Conservation (phyloP, 176 grass and related monocot species). For the Rhynchospora tenuis region DNA sequence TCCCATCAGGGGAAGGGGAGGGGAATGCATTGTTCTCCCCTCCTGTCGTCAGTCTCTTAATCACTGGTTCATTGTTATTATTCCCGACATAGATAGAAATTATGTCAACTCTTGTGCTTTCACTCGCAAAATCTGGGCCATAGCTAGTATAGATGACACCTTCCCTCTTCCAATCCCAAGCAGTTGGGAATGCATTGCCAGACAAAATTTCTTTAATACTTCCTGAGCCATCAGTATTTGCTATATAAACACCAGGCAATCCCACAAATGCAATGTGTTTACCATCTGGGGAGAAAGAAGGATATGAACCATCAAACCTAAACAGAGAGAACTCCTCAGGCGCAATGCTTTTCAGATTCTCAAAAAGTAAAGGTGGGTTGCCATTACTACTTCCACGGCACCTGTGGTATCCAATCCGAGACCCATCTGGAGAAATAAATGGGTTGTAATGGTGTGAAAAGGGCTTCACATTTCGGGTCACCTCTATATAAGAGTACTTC, state of each 20-base stretch:
- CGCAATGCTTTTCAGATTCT: conserved; percentile 50
- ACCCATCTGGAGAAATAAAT: conserved; percentile 64
- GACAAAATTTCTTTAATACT: conserved; percentile 39
- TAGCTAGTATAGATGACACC: conserved; percentile 69
- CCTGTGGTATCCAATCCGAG: conserved; percentile 66
- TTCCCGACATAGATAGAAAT: conserved; percentile 56
- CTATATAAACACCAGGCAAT: conserved; percentile 65
- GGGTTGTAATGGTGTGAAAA: conserved; percentile 75
- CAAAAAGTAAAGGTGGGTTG: conserved; percentile 58
- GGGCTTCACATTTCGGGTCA: conserved; percentile 45
- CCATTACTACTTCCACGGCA: conserved; percentile 69
- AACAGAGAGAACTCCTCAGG: conserved; percentile 65
- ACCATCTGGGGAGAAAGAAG: conserved; percentile 89
- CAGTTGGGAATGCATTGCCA: conserved; percentile 65
- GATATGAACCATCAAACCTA: conserved; percentile 74
- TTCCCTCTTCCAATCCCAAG: conserved; percentile 91
- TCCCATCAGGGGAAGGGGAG: conserved; percentile 80
- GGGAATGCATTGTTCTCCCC: conserved; percentile 84
- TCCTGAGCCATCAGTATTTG: conserved; percentile 69
- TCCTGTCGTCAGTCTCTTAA: conserved; percentile 55
- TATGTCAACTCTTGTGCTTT: conserved; percentile 60
- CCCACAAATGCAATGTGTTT: conserved; percentile 58
- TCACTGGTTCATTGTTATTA: not conserved
- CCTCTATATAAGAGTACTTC: conserved; percentile 41
- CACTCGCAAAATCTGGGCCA: conserved; percentile 53